Evolutionary conservation across 2,329 filamentous ascomycete species (phyloP).

Genomic region (Sodiomyces alkalinus): DNA sequence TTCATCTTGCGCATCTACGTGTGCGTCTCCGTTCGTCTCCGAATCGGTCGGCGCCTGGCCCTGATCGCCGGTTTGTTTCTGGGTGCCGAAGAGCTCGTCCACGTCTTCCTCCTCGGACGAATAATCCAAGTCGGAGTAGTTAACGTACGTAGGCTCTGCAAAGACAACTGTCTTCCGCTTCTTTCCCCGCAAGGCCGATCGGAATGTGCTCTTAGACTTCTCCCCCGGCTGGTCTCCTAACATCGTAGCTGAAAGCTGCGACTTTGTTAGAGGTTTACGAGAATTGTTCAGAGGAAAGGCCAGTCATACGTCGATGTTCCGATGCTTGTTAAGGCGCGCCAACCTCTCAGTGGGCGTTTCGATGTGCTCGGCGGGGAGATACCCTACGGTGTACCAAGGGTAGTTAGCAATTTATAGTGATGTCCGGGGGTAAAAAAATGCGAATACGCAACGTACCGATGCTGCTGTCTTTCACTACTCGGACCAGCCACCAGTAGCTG

Average conservation of each 20-base stretch:
- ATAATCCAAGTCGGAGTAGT: conserved; percentile 77
- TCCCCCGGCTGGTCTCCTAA: conserved; percentile 46
- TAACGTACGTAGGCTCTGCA: conserved; percentile 69
- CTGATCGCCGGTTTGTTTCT: conserved; percentile 16
- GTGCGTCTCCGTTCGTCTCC: no score
- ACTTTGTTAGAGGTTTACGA: conserved; percentile 5
- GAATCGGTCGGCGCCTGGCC: conserved; percentile 12
- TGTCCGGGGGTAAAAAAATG: no score
- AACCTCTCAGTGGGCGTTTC: conserved; percentile 93
- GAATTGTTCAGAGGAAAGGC: conserved; percentile 14
- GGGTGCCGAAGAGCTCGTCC: conserved; percentile 24
- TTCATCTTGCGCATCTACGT: no score
- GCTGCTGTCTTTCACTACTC: conserved; percentile 93
- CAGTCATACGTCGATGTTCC: conserved; percentile 73
- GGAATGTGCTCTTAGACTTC: conserved; percentile 70
- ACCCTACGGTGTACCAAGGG: conserved; percentile 40
- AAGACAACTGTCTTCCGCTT: conserved; percentile 83
- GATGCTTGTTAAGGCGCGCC: conserved; percentile 89
- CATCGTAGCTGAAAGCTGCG: conserved; percentile 46
- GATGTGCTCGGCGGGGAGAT: conserved; percentile 93
- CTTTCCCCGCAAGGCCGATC: conserved; percentile 66
- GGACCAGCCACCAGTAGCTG: conserved; percentile 98
- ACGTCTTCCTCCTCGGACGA: conserved; percentile 54
- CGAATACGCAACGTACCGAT: conserved; percentile 55
- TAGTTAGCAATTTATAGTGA: no score